Evolutionary conservation across 2,329 filamentous ascomycete genomes (phyloP).

Genomic region (Calonectria crousiana): DNA sequence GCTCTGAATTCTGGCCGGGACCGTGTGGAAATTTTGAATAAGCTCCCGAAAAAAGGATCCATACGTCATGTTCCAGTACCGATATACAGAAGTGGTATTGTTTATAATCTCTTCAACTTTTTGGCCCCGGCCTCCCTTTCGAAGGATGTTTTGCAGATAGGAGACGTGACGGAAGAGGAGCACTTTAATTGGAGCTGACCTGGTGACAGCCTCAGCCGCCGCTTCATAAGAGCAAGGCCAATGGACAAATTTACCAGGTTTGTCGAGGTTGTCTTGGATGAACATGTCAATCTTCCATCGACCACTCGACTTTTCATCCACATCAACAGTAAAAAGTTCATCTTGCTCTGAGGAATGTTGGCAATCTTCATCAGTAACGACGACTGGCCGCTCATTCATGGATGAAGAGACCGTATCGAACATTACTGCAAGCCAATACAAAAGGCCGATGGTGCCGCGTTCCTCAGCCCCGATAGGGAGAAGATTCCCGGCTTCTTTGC

Average conservation of each 20-base stretch:
- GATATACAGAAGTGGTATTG: conserved; percentile 61
- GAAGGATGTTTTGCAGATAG: conserved; percentile 63
- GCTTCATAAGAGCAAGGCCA: conserved; percentile 67
- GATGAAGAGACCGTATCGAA: conserved; percentile 68
- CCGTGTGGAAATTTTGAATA: conserved; percentile 58
- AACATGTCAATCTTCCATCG: conserved; percentile 40
- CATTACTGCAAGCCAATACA: conserved; percentile 72
- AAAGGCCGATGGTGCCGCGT: conserved; percentile 60
- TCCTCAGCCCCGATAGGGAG: conserved; percentile 38
- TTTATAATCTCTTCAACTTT: conserved; percentile 61
- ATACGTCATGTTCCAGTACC: conserved; percentile 66
- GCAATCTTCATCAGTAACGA: conserved; percentile 54
- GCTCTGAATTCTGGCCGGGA: conserved; percentile 66
- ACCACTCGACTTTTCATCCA: conserved; percentile 16
- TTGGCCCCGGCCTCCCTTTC: conserved; percentile 49
- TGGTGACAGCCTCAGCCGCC: conserved; percentile 59
- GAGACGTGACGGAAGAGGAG: conserved; percentile 24
- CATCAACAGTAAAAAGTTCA: neutral
- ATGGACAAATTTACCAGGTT: conserved; percentile 38
- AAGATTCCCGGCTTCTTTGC: neutral
- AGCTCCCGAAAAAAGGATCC: conserved; percentile 64
- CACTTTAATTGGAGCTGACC: conserved; percentile 62
- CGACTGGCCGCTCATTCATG: conserved; percentile 56
- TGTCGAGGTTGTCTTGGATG: conserved; percentile 44
- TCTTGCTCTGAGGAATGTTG: conserved; percentile 46